Conservation (phyloP, 2,329 filamentous ascomycete species). For the Pseudogymnoascus sp. region DNA sequence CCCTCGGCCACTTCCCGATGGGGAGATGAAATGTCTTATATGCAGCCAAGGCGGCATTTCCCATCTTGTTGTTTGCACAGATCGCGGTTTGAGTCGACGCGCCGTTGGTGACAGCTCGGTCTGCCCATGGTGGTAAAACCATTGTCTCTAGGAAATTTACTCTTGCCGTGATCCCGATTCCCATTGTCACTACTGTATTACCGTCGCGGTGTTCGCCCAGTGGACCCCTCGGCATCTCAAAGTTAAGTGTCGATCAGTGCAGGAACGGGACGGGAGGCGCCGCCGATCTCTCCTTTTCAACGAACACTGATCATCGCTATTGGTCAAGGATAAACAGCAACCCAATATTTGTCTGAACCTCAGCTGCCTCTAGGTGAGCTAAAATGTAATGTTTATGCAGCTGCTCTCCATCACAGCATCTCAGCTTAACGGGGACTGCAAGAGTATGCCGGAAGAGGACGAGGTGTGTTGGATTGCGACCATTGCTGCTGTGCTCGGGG, state of each 20-base stretch:
- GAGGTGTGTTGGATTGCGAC: background rate
- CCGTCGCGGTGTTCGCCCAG: background rate
- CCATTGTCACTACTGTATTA: background rate
- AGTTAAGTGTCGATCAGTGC: background rate
- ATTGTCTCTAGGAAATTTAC: background rate
- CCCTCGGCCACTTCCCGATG: background rate
- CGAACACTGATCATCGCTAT: background rate
- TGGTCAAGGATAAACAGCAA: background rate
- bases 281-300: background rate
- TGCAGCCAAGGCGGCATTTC: background rate
- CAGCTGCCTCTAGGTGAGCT: background rate
- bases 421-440: background rate
- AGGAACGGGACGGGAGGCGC: background rate
- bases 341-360: background rate
- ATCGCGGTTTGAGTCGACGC: background rate
- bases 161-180: background rate
- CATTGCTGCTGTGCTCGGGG: background rate
- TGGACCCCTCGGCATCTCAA: background rate
- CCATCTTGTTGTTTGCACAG: background rate
- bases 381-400: constrained; percentile 4
- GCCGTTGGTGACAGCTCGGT: background rate
- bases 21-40: background rate
- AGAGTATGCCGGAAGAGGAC: background rate
- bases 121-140: background rate
- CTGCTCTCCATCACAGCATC: background rate